These are phyloP conservation scores for Penicillium soppii DNA, from an alignment of 495 filamentous ascomycete species.

Conservation along the genomic window DNA sequence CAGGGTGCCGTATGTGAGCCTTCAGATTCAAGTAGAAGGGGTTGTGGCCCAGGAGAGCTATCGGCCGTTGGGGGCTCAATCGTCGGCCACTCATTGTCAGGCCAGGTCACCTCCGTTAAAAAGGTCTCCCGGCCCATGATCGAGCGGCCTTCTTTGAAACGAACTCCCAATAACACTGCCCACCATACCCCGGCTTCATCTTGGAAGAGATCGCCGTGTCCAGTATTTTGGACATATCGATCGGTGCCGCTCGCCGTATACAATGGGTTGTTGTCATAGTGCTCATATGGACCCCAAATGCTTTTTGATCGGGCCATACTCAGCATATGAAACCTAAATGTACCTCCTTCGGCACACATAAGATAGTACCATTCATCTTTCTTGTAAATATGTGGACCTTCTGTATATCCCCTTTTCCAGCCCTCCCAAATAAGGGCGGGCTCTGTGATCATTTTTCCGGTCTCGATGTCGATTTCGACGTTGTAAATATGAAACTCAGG, in stretches of 20 bases:
- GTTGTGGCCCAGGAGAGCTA: background rate
- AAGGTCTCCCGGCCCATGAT: slow-evolving; percentile 63
- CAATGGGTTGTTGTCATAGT: slow-evolving; percentile 52
- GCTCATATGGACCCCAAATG: slow-evolving; percentile 53
- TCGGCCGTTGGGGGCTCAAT: slow-evolving; percentile 25
- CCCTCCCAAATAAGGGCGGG: slow-evolving; percentile 49
- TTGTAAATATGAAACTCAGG: slow-evolving; percentile 23
- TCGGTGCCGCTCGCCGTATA: slow-evolving; percentile 51
- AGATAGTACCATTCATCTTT: slow-evolving; percentile 65
- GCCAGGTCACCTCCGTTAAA: slow-evolving; percentile 54
- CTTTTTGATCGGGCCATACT: slow-evolving; percentile 54
- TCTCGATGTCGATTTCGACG: slow-evolving; percentile 41
- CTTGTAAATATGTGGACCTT: slow-evolving; percentile 62
- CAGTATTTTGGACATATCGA: slow-evolving; percentile 37
- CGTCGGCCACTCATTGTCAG: slow-evolving; percentile 24
- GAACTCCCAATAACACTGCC: slow-evolving; percentile 49
- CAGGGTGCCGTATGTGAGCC: background rate
- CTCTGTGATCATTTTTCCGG: slow-evolving; percentile 31
- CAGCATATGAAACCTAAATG: slow-evolving; percentile 50
- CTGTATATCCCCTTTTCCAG: slow-evolving; percentile 46
- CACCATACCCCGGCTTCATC: slow-evolving; percentile 54
- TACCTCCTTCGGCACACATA: slow-evolving; percentile 62
- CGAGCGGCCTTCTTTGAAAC: slow-evolving; percentile 40
- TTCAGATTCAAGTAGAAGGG: background rate
- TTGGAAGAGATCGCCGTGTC: slow-evolving; percentile 41